Evolutionary conservation across 352 stramenopile species (phyloP), one percentile per base, ranked within the genome.

Genomic region (Phytophthora pistaciae): DNA sequence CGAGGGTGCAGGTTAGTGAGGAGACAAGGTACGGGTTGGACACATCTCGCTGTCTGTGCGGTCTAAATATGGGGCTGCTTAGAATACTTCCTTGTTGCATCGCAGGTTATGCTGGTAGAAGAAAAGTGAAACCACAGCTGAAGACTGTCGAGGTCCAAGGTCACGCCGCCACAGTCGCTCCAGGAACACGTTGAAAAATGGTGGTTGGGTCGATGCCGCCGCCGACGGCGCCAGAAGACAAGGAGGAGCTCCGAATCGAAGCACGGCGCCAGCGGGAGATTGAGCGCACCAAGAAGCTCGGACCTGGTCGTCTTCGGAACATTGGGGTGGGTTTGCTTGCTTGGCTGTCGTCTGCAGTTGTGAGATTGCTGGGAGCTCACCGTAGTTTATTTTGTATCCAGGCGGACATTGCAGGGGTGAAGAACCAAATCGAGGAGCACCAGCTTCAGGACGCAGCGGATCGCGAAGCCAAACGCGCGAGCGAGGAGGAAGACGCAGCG

Each of bases 401-500:
- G 85, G 84, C 84, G 1, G 84, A 94, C 50, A 94, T 94, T 49
- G 85, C 77, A 23, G 85, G 87, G 21, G 74, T 94, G 18, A 91
- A 87, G 59, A 91, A 92, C 60, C 85, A 95, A 68, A 61, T 93
- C 8, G 81, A 90, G 56, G 85, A 94, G 60, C 88, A 88, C 52
- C 56, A 91, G 66, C 78, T 53, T 3, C 81, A 91, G 50, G 69
- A 89, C 33, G 79, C 69, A 36, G 72, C 55, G 1, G 79, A 90
- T 27, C 68, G 60, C 11, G 81, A 91, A 23, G 62, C 64, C 1
- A 81, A 88, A 61, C 77, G 84, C 11, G 78, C 46, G 0, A 79
- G 67, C 14, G 70, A 87, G 53, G 82, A 92, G 5, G 85, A 93
- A 64, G 78, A 84, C 54, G 81, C 84, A 49, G 72, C 76, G n/a